Evolutionary conservation across 164 flowering plant genomes (phyloP).

Genomic region (Platanus orientalis): DNA sequence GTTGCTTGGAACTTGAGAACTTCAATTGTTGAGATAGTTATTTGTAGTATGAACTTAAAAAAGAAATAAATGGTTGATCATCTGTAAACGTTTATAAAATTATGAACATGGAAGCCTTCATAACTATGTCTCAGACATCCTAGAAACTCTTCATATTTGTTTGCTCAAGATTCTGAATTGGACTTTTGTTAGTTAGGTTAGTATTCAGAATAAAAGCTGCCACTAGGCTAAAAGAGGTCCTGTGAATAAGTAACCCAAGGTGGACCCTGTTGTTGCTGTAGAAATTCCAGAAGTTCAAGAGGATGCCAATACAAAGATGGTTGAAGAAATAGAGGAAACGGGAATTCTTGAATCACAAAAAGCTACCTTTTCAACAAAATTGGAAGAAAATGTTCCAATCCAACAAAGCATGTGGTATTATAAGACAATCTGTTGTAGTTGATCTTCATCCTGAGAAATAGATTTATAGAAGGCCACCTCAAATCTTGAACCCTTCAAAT

Average conservation of each 20-base stretch:
- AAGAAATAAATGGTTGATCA: not conserved
- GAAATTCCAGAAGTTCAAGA: constrained; percentile 19
- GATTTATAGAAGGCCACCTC: constrained; percentile 9
- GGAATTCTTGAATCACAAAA: constrained; percentile 14
- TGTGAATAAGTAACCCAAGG: constrained; percentile 31
- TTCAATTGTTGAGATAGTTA: not conserved
- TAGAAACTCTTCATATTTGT: not conserved
- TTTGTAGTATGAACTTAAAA: not conserved
- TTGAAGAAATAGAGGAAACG: constrained; percentile 20
- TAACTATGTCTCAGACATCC: not conserved
- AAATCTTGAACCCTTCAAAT: constrained; percentile 12
- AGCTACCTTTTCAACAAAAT: constrained; percentile 4
- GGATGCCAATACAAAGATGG: constrained; percentile 15
- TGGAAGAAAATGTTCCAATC: constrained; percentile 9
- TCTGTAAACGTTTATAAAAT: too few species aligned
- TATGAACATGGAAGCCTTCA: too few species aligned
- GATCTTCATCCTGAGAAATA: constrained; percentile 11
- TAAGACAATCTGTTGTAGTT: constrained; percentile 5
- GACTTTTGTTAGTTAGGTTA: constrained; percentile 6
- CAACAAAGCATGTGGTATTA: constrained; percentile 5
- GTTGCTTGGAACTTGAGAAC: not conserved
- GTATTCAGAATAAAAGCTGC: constrained; percentile 32
- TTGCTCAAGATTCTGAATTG: not conserved
- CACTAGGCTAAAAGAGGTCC: constrained; percentile 34
- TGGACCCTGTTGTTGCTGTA: constrained; percentile 26